These are phyloP conservation scores for Citrus sinensis DNA, from an alignment of 345 rosid species.

Conservation along the genomic window DNA sequence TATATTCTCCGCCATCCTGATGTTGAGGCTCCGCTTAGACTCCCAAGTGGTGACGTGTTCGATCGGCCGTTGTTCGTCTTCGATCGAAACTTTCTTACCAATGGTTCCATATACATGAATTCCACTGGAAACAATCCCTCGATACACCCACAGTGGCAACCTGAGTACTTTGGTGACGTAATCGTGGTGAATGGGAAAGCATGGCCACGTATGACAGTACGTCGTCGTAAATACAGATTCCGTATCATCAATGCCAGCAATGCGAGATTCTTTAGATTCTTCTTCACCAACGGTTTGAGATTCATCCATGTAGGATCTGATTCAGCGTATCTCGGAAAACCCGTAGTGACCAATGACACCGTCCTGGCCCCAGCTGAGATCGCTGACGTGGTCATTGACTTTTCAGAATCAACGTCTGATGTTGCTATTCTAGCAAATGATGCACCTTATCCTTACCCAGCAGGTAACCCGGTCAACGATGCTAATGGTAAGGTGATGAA, in stretches of 20 bases:
- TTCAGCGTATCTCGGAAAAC: constrained; percentile 49
- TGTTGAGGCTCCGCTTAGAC: constrained; percentile 51
- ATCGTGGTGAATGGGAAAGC: constrained; percentile 90
- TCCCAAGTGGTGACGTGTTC: constrained; percentile 50
- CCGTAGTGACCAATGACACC: constrained; percentile 37
- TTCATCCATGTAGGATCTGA: constrained; percentile 63
- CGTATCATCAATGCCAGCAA: constrained; percentile 80
- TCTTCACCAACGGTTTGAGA: constrained; percentile 62
- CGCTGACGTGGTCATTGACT: constrained; percentile 74
- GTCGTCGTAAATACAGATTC: constrained; percentile 77
- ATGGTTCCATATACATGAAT: constrained; percentile 83
- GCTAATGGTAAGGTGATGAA: constrained; percentile 68
- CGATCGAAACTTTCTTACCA: constrained; percentile 61
- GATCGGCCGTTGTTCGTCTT: constrained; percentile 64
- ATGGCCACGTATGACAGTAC: constrained; percentile 71
- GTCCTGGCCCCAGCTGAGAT: constrained; percentile 79
- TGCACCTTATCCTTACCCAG: constrained; percentile 71
- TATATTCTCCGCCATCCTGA: constrained; percentile 60
- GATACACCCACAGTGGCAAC: constrained; percentile 97
- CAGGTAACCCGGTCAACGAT: constrained; percentile 62
- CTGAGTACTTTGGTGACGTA: constrained; percentile 81
- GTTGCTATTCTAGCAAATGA: constrained; percentile 47
- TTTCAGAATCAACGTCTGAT: constrained; percentile 46
- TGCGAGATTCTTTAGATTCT: constrained; percentile 72
- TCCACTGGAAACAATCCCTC: constrained; percentile 78